phyloP scores from a whole-genome alignment of 78 protist genomes.

The Blattamonas nauphoetae region DNA sequence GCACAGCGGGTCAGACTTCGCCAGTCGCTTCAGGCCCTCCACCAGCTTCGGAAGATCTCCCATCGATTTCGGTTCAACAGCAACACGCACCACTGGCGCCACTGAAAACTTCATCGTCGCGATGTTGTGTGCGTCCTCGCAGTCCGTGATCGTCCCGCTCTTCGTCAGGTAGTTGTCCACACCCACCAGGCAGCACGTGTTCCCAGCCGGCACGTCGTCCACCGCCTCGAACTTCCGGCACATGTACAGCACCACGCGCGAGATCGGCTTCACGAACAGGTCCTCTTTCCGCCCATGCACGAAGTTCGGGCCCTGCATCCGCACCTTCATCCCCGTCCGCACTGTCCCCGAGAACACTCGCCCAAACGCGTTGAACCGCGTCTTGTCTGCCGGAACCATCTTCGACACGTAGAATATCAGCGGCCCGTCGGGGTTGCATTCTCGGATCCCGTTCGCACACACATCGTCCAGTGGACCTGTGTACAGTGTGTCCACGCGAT shows the following conservation, averaged over 20 bases:
- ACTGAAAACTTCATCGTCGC: conserved; percentile 2
- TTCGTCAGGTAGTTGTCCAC: background rate
- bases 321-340: background rate
- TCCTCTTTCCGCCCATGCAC: conserved; percentile 1
- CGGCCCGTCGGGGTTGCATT: conserved; percentile 5
- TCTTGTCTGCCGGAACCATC: background rate
- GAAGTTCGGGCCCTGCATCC: background rate
- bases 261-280: background rate
- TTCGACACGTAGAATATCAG: background rate
- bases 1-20: background rate
- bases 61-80: background rate
- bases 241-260: background rate
- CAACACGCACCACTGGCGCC: conserved; percentile 16
- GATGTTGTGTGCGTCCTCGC: background rate
- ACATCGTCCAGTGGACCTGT: conserved; percentile 13
- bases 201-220: background rate
- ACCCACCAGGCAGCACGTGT: background rate
- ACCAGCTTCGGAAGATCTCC: conserved; percentile 5
- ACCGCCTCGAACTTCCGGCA: background rate
- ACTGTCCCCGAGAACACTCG: conserved; percentile 15
- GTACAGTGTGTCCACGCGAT: background rate
- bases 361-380: background rate
- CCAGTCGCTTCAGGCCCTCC: background rate
- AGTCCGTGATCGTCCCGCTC: background rate
- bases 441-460: conserved; percentile 11